Conservation (phyloP, 768 basidiomycete genomes). For the Crassisporium funariophilum region DNA sequence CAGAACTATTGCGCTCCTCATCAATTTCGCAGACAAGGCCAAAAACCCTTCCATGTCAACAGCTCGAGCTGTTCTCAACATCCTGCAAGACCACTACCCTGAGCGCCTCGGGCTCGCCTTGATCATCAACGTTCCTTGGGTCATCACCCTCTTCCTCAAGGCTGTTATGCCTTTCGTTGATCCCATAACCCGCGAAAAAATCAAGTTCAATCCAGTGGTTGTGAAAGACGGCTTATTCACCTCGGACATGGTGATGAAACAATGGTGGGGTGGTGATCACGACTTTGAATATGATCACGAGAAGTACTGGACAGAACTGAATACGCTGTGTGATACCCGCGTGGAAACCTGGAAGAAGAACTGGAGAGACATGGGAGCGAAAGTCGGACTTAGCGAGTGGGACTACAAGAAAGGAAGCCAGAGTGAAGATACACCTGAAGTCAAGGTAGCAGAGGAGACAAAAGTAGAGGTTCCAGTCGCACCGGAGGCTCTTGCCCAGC, state of each 20-base stretch:
- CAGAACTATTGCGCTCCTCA: conserved; percentile 70
- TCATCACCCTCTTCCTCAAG: conserved; percentile 75
- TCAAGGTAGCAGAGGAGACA: conserved; percentile 9
- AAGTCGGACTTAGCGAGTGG: conserved; percentile 77
- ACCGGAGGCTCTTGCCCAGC: background rate
- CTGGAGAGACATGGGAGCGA: conserved; percentile 72
- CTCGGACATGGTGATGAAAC: conserved; percentile 66
- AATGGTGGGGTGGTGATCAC: conserved; percentile 68
- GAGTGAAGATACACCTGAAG: conserved; percentile 2
- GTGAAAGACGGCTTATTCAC: conserved; percentile 69
- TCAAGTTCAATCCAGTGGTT: conserved; percentile 73
- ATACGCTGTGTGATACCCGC: conserved; percentile 54
- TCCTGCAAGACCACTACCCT: conserved; percentile 83
- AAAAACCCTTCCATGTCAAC: conserved; percentile 54
- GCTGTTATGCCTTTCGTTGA: conserved; percentile 82
- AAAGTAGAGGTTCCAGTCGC: background rate
- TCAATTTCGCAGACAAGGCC: conserved; percentile 75
- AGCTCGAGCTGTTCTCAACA: conserved; percentile 52
- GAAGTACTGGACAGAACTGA: conserved; percentile 72
- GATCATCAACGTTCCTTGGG: conserved; percentile 80
- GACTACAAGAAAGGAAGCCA: conserved; percentile 64
- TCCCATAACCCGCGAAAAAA: conserved; percentile 74
- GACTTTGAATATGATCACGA: conserved; percentile 76
- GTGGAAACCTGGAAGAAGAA: conserved; percentile 50
- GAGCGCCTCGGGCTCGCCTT: conserved; percentile 80